Evolutionary conservation across 345 rosid species (phyloP), one percentile per base, ranked within the genome.

Genomic region (Populus euphratica): DNA sequence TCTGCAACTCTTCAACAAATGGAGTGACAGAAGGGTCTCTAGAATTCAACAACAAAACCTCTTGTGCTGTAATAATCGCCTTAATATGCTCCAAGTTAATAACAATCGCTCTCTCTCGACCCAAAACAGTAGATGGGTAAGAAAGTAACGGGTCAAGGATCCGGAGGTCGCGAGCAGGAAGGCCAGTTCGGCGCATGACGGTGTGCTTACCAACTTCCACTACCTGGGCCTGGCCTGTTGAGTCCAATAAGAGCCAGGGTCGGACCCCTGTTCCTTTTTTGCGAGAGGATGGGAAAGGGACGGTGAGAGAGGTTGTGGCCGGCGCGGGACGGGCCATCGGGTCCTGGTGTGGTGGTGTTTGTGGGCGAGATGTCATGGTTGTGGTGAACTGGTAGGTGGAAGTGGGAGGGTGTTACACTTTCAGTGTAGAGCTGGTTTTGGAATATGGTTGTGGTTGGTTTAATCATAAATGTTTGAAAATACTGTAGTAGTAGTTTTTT

Each of bases 171-270:
- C 97, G 88, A 18, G 92, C 95, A 20, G 96, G 97, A 6, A 92
- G 83, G n/a, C 98, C 94, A 16, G 98, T 93, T 2, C 90, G 98
- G 64, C 96, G 91, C 99, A 96, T 96, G 86, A 93, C 91, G 13
- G 88, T 74, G 80, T 96, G 97, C 83, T 96, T 96, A 0, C 96
- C 97, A 13, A 83, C 96, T 71, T 91, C 96, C 72, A 80, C 85
- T 8, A 84, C 86, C 72, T 83, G 81, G 36, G 88, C 73, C 76
- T 87, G 88, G 8, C 96, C 94, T 2, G 89, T 85, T 47, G 92
- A 80, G 79, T 81, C 88, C 8, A 96, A 82, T 41, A 88, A 80
- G 52, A 93, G 89, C 97, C 96, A 93, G 4, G 90, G 74, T 54
- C 96, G 89, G 27, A 92, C 86, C 9, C 96, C 89, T 9, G 87